Evolutionary conservation across 2,329 filamentous ascomycete genomes (phyloP).

Genomic region (Harringtonia aguacate): DNA sequence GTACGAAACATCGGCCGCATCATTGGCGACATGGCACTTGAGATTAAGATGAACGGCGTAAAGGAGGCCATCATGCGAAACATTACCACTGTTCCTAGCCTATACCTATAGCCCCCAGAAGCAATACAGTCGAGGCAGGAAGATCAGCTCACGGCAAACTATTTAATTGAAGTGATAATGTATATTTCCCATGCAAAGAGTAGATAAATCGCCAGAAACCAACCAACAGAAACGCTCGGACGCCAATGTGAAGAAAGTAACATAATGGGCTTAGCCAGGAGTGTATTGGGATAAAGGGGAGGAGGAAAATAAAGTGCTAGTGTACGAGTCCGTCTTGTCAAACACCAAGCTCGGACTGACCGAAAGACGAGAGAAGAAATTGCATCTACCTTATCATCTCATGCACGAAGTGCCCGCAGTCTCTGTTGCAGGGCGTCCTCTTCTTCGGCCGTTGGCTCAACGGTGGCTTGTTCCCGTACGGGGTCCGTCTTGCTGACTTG

Average conservation of each 20-base stretch:
- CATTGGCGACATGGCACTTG: conserved; percentile 86
- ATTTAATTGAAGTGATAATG: no score
- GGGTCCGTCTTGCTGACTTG: conserved; percentile 48
- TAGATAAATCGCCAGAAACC: no score
- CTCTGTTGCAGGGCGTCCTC: conserved; percentile 63
- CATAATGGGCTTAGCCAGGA: no score
- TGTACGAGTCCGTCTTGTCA: no score
- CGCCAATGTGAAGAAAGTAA: no score
- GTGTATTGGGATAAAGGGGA: no score
- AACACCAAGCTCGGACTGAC: not conserved
- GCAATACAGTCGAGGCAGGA: no score
- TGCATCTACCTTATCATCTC: conserved; percentile 3
- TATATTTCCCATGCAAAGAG: no score
- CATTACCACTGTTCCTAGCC: conserved; percentile 77
- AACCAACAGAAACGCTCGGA: no score
- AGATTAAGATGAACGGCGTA: conserved; percentile 92
- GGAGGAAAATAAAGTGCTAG: no score
- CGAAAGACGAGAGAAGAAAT: not conserved
- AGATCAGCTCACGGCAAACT: no score
- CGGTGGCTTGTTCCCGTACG: conserved; percentile 36
- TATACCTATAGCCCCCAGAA: conserved; percentile 70
- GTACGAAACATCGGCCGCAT: conserved; percentile 95
- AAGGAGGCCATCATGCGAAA: conserved; percentile 98
- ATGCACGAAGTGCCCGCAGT: conserved; percentile 44
- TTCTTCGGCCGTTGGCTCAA: conserved; percentile 64